Evolutionary conservation across 108 stramenopile species (phyloP), one percentile per base, ranked within the genome.

Genomic region (Nitzschia sp.): DNA sequence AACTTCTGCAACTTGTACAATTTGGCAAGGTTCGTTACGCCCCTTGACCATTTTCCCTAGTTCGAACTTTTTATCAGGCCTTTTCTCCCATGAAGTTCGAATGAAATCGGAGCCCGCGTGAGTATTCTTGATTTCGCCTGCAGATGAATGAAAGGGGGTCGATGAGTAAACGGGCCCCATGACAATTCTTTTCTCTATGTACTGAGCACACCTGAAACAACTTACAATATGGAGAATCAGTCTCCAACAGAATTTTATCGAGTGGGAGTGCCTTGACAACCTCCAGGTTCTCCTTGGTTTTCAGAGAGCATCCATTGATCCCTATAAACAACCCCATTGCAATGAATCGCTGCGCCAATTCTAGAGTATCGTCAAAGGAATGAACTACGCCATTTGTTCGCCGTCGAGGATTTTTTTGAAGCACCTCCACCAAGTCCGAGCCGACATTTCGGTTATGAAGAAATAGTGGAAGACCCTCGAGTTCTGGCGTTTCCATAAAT

Each of bases 211-310:
- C n/a, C n/a, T n/a, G n/a, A n/a, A n/a, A n/a, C n/a, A n/a, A 50
- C 48, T 25, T 89, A 70, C 96, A 96, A 88, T 96, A 98, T 2
- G 98, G 98, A 56, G 93, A 90, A 72, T 98, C 98, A n/a, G 98
- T 98, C 80, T 98, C 98, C 57, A 97, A 72, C 62, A 98, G 71
- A 25, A 97, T 64, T 17, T 60, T 65, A 28, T 96, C 84, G 57
- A 95, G 52, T n/a, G 96, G 97, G 26, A 99, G 58, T 29, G 72
- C 54, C 47, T 78, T 66, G 21, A 93, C 85, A 2, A 91, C 85
- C 23, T 83, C 33, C n/a, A 94, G 58, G 77, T 96, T 96, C 30
- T 96, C 86, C 25, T 89, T 72, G 6, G 96, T 97, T 57, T 95
- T 95, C 30, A 99, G 63, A 0, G 91, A 93, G 70, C 98, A 99